Base-by-base conservation (phyloP, 1,284 basidiomycete genomes). In the Ceratobasidium sp. region DNA sequence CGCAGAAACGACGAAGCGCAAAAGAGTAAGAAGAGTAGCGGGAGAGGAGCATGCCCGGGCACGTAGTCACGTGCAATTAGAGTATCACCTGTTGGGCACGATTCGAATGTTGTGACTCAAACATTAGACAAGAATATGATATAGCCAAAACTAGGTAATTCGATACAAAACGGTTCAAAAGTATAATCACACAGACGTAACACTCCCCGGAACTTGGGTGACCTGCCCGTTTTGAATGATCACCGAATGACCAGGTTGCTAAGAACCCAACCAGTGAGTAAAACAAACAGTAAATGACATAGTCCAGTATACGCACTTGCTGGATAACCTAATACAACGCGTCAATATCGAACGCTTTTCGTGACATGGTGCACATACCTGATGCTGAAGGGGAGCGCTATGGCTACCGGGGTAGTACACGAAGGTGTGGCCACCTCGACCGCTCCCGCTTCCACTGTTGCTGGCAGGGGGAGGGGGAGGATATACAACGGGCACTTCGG, bases 151-250 rank as follows among this genome's bases (percentile, higher is more conserved):
- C 51, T 52, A 52, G 64, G 40, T 51, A 68, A n/a, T 44, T 52
- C 37, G 43, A 57, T 69, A 66, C n/a, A 59, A 40, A 32, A 61
- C 70, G 65, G 74, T 32, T 67, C 25, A 51, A 52, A 19, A 19
- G 52, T 52, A 57, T 8, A 44, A 59, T 69, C 57, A 76, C 29
- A 54, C 81, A 22, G 81, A 81, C n/a, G 81, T 73, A 59, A 86
- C 82, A 70, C 85, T 77, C 57, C 88, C 85, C 22, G 89, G 90
- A 22, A 92, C 84, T 80, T 90, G 89, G 15, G 88, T 89, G 73
- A 93, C 84, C 62, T 85, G 86, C 56, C 92, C 91, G 78, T 89
- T 88, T 79, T 92, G 91, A 78, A 93, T 90, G 70, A 93, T 85
- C 78, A 92, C 85, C n/a, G 91, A 89, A 80, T 90, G 88, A 19